phyloP scores from a whole-genome alignment of 2,329 filamentous ascomycete genomes.

The Sporothrix dimorphospora region DNA sequence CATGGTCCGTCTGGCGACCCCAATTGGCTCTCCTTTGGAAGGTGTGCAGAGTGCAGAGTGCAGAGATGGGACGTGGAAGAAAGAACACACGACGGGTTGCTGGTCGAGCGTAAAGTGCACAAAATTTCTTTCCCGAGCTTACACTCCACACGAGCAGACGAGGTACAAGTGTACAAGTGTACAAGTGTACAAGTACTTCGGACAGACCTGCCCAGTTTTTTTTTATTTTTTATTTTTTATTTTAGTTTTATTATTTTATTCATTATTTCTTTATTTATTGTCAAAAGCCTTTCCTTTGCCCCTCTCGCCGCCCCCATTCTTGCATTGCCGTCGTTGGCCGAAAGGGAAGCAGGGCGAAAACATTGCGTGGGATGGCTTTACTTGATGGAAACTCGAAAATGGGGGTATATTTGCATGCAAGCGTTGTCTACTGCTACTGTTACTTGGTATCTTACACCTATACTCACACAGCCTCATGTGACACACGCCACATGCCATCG shows the following conservation, averaged over 20 bases:
- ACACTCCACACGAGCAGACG: too few relatives aligned
- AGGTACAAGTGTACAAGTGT: not conserved
- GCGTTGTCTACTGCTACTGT: not conserved
- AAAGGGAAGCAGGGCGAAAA: not conserved
- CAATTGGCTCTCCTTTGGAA: slow-evolving; percentile 18
- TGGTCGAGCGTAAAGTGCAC: not conserved
- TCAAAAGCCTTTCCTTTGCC: not conserved
- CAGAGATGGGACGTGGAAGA: slow-evolving; percentile 9
- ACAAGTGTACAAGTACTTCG: not conserved
- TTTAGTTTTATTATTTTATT: not conserved
- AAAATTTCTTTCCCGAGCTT: not conserved
- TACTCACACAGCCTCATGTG: not conserved
- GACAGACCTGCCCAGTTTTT: slow-evolving; percentile 1
- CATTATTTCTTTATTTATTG: not conserved
- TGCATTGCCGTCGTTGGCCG: not conserved
- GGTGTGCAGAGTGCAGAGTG: not conserved
- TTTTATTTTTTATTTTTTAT: not conserved
- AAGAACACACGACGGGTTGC: not conserved
- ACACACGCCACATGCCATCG: not conserved
- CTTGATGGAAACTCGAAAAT: slow-evolving; percentile 12
- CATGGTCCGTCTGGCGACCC: slow-evolving; percentile 16
- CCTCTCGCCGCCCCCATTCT: not conserved
- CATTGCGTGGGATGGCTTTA: slow-evolving; percentile 14
- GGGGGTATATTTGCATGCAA: slow-evolving; percentile 22
- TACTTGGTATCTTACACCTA: not conserved